Evolutionary conservation across 371 early-diverging fungal genomes (phyloP), one percentile per base, ranked within the genome.

Genomic region (Blakeslea trispora): DNA sequence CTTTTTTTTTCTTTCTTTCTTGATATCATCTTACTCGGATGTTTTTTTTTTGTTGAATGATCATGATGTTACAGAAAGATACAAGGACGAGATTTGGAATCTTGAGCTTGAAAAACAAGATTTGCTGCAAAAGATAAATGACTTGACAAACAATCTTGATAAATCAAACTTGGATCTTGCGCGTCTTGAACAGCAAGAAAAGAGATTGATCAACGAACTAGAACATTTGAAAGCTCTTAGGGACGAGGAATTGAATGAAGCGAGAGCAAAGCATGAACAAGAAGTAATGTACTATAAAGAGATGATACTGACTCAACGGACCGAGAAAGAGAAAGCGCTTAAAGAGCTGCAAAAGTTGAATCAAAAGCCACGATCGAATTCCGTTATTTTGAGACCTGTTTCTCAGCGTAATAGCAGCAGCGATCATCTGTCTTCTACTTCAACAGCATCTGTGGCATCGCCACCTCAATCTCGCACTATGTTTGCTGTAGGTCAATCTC

Each of bases 21-120:
- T 34, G 18, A 46, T 21, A 39, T 28, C 11, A 39, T 24, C 15
- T 24, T 44, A 45, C 17, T 57, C 50, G 24, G 31, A 56, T 50
- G 44, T 57, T 57, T 50, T 57, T 50, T 57, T 44, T 57, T 57
- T 50, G 28, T 37, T 37, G 11, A 48, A 56, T 15, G 21, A 56
- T 41, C 24, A 21, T 34, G 23, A 54, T 15, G 34, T 44, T 28
- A 18, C 43, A 61, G 64, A 64, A 41, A 40, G 47, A 44, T 55
- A 60, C 39, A 64, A 55, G 22, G 61, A 64, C 24, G 61, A 64
- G 18, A 55, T 54, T 14, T 64, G 64, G 64, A 55, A 55, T 15
- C 41, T 64, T 13, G 64, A 64, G 34, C 15, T 64, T 15, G 32
- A 41, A 17, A 64, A 64, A 1, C 61, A 64, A 51, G 64, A 64